Evolutionary conservation across 345 rosid genomes (phyloP).

Genomic region (Lepidium sativum): DNA sequence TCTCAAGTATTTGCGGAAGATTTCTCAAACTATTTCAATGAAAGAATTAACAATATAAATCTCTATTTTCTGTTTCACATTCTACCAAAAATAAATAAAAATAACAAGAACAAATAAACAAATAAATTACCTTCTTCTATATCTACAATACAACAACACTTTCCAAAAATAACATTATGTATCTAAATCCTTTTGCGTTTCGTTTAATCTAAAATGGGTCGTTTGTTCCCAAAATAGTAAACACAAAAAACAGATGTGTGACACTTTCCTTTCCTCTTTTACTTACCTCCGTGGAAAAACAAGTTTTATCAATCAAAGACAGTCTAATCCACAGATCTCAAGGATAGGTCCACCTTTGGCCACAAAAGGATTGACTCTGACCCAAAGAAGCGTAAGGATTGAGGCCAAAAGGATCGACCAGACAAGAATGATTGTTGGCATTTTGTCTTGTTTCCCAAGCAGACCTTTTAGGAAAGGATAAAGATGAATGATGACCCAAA

Average conservation of each 20-base stretch:
- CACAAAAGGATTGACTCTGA: slow-evolving; percentile 49
- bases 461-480: slow-evolving; percentile 67
- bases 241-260: slow-evolving; percentile 2
- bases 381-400: slow-evolving; percentile 65
- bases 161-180: slow-evolving; percentile 12
- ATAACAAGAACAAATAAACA: neutral
- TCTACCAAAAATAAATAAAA: neutral
- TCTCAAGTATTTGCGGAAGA: neutral
- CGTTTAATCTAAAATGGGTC: neutral
- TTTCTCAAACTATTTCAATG: neutral
- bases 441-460: slow-evolving; percentile 45
- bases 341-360: slow-evolving; percentile 42
- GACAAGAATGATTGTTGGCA: slow-evolving; percentile 57
- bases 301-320: slow-evolving; percentile 26
- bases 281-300: slow-evolving; percentile 19
- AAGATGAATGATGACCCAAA: slow-evolving; percentile 64
- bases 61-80: neutral
- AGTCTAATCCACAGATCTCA: slow-evolving; percentile 63
- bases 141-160: slow-evolving; percentile 19
- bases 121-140: neutral
- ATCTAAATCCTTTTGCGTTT: neutral
- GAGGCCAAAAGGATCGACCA: slow-evolving; percentile 72
- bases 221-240: neutral
- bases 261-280: neutral
- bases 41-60: slow-evolving; percentile 11